These are phyloP conservation scores for Dorcoceras hygrometricum DNA, from an alignment of 257 asterid species.

Conservation along the genomic window DNA sequence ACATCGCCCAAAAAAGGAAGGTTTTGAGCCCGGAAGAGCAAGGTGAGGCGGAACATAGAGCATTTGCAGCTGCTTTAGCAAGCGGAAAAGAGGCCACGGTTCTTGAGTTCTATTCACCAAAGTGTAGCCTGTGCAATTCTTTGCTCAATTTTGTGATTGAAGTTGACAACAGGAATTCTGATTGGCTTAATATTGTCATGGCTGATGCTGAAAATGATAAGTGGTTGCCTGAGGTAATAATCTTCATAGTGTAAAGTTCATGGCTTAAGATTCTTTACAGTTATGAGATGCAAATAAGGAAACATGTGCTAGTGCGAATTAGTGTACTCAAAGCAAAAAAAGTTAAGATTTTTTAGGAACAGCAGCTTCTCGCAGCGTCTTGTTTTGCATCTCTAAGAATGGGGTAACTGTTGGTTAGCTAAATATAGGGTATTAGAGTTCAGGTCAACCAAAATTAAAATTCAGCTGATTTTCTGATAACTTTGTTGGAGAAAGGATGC, in stretches of 20 bases:
- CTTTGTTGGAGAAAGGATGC: background rate
- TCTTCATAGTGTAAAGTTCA: background rate
- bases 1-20: conserved; percentile 18
- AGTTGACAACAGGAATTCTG: conserved; percentile 57
- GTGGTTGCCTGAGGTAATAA: conserved; percentile 85
- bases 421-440: background rate
- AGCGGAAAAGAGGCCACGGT: conserved; percentile 68
- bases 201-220: conserved; percentile 71
- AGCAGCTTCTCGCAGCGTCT: background rate
- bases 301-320: background rate
- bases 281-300: background rate
- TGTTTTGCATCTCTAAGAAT: background rate
- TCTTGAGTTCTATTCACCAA: conserved; percentile 80
- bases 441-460: background rate
- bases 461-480: background rate
- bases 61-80: conserved; percentile 67
- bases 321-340: background rate
- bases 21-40: conserved; percentile 48
- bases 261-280: background rate
- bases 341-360: background rate
- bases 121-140: conserved; percentile 76
- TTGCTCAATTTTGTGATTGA: conserved; percentile 59
- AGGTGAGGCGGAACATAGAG: conserved; percentile 76
- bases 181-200: conserved; percentile 75
- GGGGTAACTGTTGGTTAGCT: background rate